Evolutionary conservation across 2,329 filamentous ascomycete species (phyloP), one percentile per base, ranked within the genome.

Genomic region (Tricladium varicosporioides): DNA sequence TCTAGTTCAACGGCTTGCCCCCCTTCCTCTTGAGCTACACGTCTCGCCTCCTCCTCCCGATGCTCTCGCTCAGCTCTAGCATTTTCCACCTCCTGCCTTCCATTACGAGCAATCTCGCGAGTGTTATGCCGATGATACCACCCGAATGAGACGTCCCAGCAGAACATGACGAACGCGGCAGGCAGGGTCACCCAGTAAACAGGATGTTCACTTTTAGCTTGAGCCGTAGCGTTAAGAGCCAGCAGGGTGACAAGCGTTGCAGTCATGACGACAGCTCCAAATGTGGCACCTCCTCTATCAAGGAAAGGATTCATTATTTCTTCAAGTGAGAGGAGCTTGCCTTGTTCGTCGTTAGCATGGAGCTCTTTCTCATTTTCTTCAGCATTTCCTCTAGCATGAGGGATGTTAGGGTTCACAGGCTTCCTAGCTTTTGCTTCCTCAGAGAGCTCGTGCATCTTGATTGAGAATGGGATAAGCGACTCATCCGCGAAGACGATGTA

Each of bases 271-370:
- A 83, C 61, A 0, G 79, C 83, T 1, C 86, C 87, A 54, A 89
- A 85, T 0, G 75, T 74, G 0, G 88, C 88, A 8, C 87, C 83
- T 2, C 76, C 73, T 61, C 83, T 87, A 66, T 91, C 87, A 0
- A 91, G 70, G 57, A 87, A 91, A 0, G 88, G 88, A 61, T 91
- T 89, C 80, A 91, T 82, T 64, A 91, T 88, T 65, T 91, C 87
- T 60, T 88, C 86, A 0, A 91, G 78, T 0, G 84, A 84, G 0
- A 87, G 71, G 0, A 81, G 70, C 60, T 86, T 80, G 2, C 72
- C 76, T 56, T 82, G 71, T 27, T 84, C 79, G 8, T 78, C 72
- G 31, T 78, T 74, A n/a, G 71, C 69, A 8, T 72, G 67, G 8
- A 70, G 63, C 4, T 75, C 73, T 7, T 82, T 80, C 51, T 80